Evolutionary conservation across 257 asterid genomes (phyloP).

Genomic region (Solanum clarkiae): DNA sequence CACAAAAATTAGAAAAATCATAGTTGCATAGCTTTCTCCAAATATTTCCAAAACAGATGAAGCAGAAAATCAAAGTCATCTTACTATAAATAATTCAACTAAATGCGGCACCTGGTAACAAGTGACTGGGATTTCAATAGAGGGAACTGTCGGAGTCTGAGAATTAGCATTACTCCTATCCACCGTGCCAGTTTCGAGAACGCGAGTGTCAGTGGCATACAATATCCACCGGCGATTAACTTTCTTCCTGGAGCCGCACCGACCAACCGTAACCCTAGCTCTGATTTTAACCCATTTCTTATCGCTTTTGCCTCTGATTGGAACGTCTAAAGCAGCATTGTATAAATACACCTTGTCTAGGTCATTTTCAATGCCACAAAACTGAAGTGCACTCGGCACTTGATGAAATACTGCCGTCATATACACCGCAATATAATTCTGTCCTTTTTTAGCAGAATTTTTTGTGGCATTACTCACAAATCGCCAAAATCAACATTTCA

Average conservation of each 20-base stretch:
- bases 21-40: background rate
- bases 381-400: background rate
- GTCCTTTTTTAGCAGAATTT: background rate
- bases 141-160: conserved; percentile 9
- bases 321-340: background rate
- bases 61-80: background rate
- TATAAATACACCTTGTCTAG: background rate
- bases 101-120: conserved; percentile 63
- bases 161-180: background rate
- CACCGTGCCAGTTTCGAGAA: background rate
- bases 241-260: background rate
- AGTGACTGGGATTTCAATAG: conserved; percentile 74
- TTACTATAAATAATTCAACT: background rate
- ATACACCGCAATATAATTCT: background rate
- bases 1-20: background rate
- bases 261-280: conserved; percentile 9
- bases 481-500: background rate
- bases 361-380: background rate
- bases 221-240: conserved; percentile 9
- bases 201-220: conserved; percentile 14
- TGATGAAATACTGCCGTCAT: conserved; percentile 15
- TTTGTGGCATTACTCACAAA: background rate
- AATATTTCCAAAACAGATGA: background rate
- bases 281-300: background rate
- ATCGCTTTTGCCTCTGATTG: background rate